Base-by-base conservation (phyloP, 345 rosid genomes). In the Hirschfeldia incana region DNA sequence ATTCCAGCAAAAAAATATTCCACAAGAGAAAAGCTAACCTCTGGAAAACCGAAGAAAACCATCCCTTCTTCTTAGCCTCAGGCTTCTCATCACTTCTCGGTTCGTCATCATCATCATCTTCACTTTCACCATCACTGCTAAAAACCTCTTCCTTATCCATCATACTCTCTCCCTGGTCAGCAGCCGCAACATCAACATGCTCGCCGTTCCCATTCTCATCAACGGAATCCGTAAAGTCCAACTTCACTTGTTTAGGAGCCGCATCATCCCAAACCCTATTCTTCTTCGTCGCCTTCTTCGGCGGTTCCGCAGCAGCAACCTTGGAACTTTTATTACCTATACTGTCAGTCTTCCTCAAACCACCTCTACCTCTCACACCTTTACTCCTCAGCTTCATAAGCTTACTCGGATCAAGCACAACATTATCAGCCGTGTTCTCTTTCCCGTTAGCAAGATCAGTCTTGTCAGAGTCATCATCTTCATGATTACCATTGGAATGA, bases 1-100 rank as follows among this genome's bases (percentile, higher is more conserved):
- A 65, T n/a, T n/a, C n/a, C n/a, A n/a, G n/a, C n/a, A n/a, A n/a
- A n/a, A n/a, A n/a, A n/a, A n/a, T n/a, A n/a, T n/a, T n/a, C n/a
- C n/a, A n/a, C 37, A 76, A 65, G 69, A 75, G 6, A 81, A 59
- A 66, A 1, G 42, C 63, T 62, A 83, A 94, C 98, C 97, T 95
- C 87, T 93, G 98, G 87, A 95, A 91, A 88, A 95, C 89, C 0
- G 97, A 89, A 76, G 98, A 90, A 84, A 95, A 93, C 99, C 98
- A 95, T 4, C 99, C 97, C 73, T 86, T 95, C 81, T 87, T 90
- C 90, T 90, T 90, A 61, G 88, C 82, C 75, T 90, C 92, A 60
- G 87, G 87, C 85, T 88, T 86, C 88, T 82, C 87, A 67, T 83
- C 91, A 39, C 87, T 87, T 49, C 74, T 88, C 78, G 76, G 85